Base-by-base conservation (phyloP, 139 green algal species). In the Picochlorum costavermella region DNA sequence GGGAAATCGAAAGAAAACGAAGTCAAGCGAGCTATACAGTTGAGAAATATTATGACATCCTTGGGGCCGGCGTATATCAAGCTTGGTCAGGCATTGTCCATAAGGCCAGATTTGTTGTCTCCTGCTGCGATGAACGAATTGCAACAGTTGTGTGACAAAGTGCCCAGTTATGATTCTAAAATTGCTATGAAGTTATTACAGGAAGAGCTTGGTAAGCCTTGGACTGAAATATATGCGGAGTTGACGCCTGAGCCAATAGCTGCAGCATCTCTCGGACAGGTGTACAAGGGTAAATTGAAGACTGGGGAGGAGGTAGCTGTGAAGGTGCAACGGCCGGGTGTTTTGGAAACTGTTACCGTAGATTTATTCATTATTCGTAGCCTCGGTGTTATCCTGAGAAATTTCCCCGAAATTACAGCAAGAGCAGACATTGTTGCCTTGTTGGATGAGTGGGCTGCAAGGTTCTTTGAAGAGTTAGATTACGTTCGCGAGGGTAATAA, bases 81-180 rank as follows among this genome's bases (percentile, higher is more conserved):
- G 75, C 85, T 97, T 25, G 92, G 94, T 2, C 88, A 95, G 77
- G 88, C 94, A 25, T 76, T 99, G 56, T 90, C 81, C 51, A 98
- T 99, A 73, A 82, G 94, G 5, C 94, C 94, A 13, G 94, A 99
- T 78, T 64, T 99, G 14, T 85, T 99, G 28, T 90, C 80, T 3
- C 94, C 94, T 13, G 83, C 87, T 3, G 94, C 94, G 29, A 99
- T 99, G 94, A 84, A 82, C 58, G 94, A 99, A 83, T 79, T 99
- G 69, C 94, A 99, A 80, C 96, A 96, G 83, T 84, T 99, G 55
- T 99, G 94, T 75, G 94, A 99, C 82, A 99, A 99, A 78, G 92
- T 97, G 61, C 91, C 91, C 20, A 83, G 61, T 62, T 97, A 90
- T 43, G 82, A 92, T 74, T 87, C 73, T n/a, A 63, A 72, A 1